Evolutionary conservation across 1,284 basidiomycete species (phyloP), one percentile per base, ranked within the genome.

Genomic region (Ceratobasidium sp.): DNA sequence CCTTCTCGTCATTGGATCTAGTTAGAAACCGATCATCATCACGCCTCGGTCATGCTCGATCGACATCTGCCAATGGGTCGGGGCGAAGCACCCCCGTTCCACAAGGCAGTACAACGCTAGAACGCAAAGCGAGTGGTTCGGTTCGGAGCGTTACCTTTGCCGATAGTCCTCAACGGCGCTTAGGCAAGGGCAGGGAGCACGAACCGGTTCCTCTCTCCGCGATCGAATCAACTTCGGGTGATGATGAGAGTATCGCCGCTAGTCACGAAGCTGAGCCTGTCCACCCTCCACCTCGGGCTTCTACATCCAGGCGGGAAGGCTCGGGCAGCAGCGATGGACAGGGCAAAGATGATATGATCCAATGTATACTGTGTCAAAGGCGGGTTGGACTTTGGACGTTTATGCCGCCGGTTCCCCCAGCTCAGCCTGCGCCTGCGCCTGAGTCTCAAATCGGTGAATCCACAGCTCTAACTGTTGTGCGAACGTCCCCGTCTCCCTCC

Each of bases 311-410:
- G 25, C 25, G 64, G 23, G 44, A 67, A n/a, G 49, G 53, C 30
- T 39, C 41, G 2, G 36, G 64, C 36, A 53, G 58, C 19, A 56
- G 27, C 58, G 69, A 49, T 56, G 53, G 39, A 23, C 50, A 58
- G 33, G 29, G 70, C 64, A 62, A 68, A 13, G 66, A 46, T 36
- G 77, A 83, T 0, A 79, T 89, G 8, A 76, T 91, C 1, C 82
- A 86, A 69, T 92, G 89, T 71, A 70, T 78, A 5, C 78, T 92
- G 21, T 91, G 89, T 74, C 89, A 89, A 73, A 82, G 90, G 27
- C 82, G 89, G 8, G 80, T 91, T 47, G 90, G 90, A 1, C 77
- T 92, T 30, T 92, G 90, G 90, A 83, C 85, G 0, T 90, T 89
- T 74, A 60, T 57, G n/a, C 74, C 79, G 14, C 79, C 79, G 5